Evolutionary conservation across 2,329 filamentous ascomycete species (phyloP), one percentile per base, ranked within the genome.

Genomic region (Mycosphaerella arachidis): DNA sequence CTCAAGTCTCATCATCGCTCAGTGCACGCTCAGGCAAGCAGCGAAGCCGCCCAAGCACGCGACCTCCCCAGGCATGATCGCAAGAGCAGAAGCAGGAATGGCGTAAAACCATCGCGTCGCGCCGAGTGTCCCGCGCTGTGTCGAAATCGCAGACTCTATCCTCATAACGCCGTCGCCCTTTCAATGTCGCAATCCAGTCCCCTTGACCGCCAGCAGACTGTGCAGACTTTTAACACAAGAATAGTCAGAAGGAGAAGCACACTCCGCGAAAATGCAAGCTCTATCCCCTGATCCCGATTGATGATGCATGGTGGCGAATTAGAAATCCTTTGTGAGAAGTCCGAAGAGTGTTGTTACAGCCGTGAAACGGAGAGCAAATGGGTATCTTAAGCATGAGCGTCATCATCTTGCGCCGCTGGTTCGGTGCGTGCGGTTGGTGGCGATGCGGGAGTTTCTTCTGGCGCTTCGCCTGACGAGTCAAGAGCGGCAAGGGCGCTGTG

Each of bases 391-490:
- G 60, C 57, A 59, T 65, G 56, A 61, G 33, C 68, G 51, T 69
- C 63, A 53, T 68, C 65, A 53, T 67, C 67, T 50, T 63, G 66
- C 64, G 63, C 65, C 61, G 63, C 52, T 37, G 68, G 67, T 50
- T 40, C 66, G 67, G 59, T 69, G 65, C 65, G 66, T n/a, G 70
- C 67, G 55, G 70, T 64, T 31, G 70, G 63, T 31, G 73, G 70
- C 37, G 71, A 71, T 37, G 67, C 68, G 53, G 71, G 66, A 58
- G 88, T 87, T 70, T 89, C 88, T 68, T 89, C 91, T 70, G 84
- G 74, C 56, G 75, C 74, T 56, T 80, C 76, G 65, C 75, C 76
- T 83, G 81, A 72, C 85, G 84, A 67, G 80, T 79, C 78, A 64
- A 84, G 79, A 68, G 74, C 75, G 72, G 80, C 80, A 65, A 84